Evolutionary conservation across 2,329 filamentous ascomycete species (phyloP).

Genomic region (Cladosporium cucumerinum): DNA sequence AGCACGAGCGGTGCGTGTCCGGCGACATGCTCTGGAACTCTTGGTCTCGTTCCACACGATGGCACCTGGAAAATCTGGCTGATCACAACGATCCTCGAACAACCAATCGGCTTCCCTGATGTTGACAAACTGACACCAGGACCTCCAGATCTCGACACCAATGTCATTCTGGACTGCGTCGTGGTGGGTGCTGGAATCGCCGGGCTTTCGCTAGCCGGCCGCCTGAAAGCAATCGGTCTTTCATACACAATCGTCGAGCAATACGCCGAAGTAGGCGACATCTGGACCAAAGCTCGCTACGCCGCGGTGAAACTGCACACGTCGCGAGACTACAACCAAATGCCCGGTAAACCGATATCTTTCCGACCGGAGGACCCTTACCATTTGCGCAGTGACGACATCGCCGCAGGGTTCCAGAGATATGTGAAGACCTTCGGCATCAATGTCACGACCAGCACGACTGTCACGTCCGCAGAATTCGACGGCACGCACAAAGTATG

Average conservation of each 20-base stretch:
- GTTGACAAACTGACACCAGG: conserved; percentile 43
- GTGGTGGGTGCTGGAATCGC: conserved; percentile 43
- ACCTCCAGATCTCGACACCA: not conserved
- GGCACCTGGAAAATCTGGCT: conserved; percentile 39
- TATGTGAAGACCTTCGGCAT: conserved; percentile 38
- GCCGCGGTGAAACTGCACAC: conserved; percentile 42
- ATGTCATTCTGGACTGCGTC: conserved; percentile 29
- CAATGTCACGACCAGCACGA: conserved; percentile 40
- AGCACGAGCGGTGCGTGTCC: conserved; percentile 20
- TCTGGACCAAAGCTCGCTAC: conserved; percentile 44
- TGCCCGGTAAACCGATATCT: conserved; percentile 25
- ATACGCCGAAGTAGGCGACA: conserved; percentile 41
- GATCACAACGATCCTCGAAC: conserved; percentile 26
- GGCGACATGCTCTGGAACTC: conserved; percentile 32
- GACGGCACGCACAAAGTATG: conserved; percentile 36
- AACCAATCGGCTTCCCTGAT: conserved; percentile 51
- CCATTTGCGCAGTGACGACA: conserved; percentile 1
- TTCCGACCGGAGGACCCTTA: conserved; percentile 18
- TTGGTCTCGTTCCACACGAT: conserved; percentile 32
- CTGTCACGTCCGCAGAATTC: conserved; percentile 37
- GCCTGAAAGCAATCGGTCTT: conserved; percentile 43
- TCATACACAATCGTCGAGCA: conserved; percentile 44
- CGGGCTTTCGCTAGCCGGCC: conserved; percentile 42
- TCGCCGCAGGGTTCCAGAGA: conserved; percentile 32
- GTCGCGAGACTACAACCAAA: conserved; percentile 38